Evolutionary conservation across 768 basidiomycete species (phyloP), one percentile per base, ranked within the genome.

Genomic region (Cubamyces lactineus): DNA sequence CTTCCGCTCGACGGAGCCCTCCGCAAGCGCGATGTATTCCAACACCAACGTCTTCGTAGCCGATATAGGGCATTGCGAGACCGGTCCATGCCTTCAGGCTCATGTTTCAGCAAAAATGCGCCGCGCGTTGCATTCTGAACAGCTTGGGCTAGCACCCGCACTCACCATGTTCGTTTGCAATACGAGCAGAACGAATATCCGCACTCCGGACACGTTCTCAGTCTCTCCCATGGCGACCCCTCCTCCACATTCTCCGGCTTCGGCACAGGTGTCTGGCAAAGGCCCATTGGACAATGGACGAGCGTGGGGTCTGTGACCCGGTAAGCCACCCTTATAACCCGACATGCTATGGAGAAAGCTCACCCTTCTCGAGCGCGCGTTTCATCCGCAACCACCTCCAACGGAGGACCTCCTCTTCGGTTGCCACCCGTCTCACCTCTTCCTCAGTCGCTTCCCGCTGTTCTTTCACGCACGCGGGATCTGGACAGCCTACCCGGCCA

Each of bases 381-480:
- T 93, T 92, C 72, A 86, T 85, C 57, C 81, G 81, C 39, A 96
- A 74, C 87, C 89, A 88, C 64, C 81, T 83, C 92, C 92, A 96
- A 60, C 94, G 82, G 51, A 76, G 74, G 30, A 90, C 72, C 58
- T 88, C 84, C 16, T 81, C 81, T 61, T 87, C 83, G 0, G 86
- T 82, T 1, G 92, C 85, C 0, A 94, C 85, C 41, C 86, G 75
- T 55, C 86, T 79, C 5, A 95, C 85, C 67, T 95, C 88, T 45
- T 88, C 89, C 65, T 89, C 86, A 24, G 78, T 78, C 0, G 86
- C 87, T 61, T 85, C 84, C 34, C 80, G 77, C 34, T 77, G 75
- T 6, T 72, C 72, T 69, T 92, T 93, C n/a, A 90, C 84, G 67
- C 94, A 97, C 39, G 78, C 79, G 1, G 86, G 85, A 68, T 92